Percentiles rank a stretch among this genome's conserved stretches.
phyloP scores from a whole-genome alignment of 805 yeast genomes.

The Candida coquimbonensis region DNA sequence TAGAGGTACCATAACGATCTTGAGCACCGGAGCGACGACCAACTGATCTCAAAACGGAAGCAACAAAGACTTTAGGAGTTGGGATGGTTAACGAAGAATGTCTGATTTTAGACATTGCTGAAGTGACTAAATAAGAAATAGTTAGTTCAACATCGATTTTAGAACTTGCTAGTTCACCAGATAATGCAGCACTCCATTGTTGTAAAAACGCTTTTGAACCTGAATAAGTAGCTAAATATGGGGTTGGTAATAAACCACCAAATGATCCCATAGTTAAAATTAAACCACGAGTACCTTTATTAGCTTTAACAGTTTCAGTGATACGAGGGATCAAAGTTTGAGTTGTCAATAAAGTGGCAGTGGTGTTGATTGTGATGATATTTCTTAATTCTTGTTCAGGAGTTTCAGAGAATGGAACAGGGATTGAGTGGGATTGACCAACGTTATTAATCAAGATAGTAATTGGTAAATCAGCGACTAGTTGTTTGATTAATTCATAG shows the following conservation, averaged over 20 bases:
- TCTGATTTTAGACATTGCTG: constrained; percentile 92
- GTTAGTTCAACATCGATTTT: constrained; percentile 83
- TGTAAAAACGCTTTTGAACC: constrained; percentile 96
- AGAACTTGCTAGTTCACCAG: constrained; percentile 67
- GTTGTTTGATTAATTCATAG: constrained; percentile 43
- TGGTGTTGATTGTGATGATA: constrained; percentile 80
- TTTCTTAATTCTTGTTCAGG: constrained; percentile 62
- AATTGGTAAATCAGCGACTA: constrained; percentile 48
- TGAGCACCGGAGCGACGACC: constrained; percentile 93
- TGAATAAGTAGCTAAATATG: constrained; percentile 85
- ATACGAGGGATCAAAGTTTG: constrained; percentile 73
- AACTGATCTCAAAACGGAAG: constrained; percentile 55
- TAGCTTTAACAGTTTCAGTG: constrained; percentile 38
- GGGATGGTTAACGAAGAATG: constrained; percentile 73
- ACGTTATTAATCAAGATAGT: constrained; percentile 85
- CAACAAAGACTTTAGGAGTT: constrained; percentile 71
- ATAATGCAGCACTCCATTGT: constrained; percentile 83
- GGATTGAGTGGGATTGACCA: constrained; percentile 91
- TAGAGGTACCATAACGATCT: constrained; percentile 75
- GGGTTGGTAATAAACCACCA: constrained; percentile 91
- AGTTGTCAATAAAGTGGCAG: constrained; percentile 79
- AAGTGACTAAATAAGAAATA: constrained; percentile 83
- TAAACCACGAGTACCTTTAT: constrained; percentile 52
- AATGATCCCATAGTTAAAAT: constrained; percentile 95
- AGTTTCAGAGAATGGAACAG: constrained; percentile 88